A percentile compares a stretch with the other conserved stretches of the same genome.
These are phyloP conservation scores for Oryza brachyantha DNA, from an alignment of 176 grass and related monocot genomes.

Conservation along the genomic window DNA sequence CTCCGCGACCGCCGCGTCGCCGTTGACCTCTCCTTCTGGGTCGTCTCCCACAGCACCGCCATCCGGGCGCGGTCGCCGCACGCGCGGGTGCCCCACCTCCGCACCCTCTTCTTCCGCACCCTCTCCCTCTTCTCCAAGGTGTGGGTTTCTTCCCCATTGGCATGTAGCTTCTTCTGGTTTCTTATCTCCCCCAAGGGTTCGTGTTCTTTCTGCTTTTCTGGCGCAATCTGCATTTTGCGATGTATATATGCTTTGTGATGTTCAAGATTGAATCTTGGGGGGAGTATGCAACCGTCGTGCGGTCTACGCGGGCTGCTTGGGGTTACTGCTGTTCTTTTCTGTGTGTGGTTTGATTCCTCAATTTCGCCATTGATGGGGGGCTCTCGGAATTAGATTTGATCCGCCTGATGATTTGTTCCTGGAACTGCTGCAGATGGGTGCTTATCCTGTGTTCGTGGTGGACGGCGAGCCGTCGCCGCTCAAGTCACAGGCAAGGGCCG, in stretches of 20 bases:
- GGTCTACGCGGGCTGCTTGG: neutral
- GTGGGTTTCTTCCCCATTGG: neutral
- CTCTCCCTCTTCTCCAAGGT: conserved; percentile 94
- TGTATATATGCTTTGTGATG: neutral
- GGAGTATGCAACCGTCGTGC: neutral
- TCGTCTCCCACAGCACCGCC: conserved; percentile 82
- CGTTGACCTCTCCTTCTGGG: conserved; percentile 93
- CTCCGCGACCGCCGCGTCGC: conserved; percentile 85
- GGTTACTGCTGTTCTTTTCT: no score
- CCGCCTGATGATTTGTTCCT: neutral
- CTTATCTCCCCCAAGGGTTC: neutral
- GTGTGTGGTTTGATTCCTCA: neutral
- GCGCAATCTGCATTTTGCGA: neutral
- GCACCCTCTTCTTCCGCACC: conserved; percentile 84
- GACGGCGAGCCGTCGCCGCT: conserved; percentile 82
- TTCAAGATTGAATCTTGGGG: conserved; percentile 8
- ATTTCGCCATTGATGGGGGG: neutral
- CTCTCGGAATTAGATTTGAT: neutral
- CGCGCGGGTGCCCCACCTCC: conserved; percentile 65
- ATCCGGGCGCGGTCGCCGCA: conserved; percentile 42
- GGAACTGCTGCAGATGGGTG: conserved; percentile 70
- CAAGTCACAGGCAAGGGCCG: conserved; percentile 76
- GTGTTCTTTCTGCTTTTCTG: neutral
- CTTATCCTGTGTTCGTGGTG: conserved; percentile 85
- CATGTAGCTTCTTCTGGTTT: neutral